Evolutionary conservation across 2,329 filamentous ascomycete genomes (phyloP).

Genomic region (Tolypocladium endophyticum): DNA sequence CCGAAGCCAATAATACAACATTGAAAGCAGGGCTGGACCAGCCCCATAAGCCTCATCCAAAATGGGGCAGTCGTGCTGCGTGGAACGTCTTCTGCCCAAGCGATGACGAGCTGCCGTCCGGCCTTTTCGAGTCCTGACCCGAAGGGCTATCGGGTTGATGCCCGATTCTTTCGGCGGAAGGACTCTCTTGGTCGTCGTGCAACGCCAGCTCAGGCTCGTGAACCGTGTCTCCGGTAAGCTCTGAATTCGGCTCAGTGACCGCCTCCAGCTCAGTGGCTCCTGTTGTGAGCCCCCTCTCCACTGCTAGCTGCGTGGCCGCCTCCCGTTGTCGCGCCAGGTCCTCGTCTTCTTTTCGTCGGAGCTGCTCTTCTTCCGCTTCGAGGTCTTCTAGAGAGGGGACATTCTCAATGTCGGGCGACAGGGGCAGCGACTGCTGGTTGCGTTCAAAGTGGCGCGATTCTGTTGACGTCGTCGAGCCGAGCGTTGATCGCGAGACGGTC

Average conservation of each 20-base stretch:
- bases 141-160: background rate
- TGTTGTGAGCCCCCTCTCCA: slow-evolving; percentile 33
- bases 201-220: background rate
- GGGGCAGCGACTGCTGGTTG: slow-evolving; percentile 16
- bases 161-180: background rate
- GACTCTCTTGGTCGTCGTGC: background rate
- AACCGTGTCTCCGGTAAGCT: slow-evolving; percentile 22
- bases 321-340: slow-evolving; percentile 41
- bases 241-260: slow-evolving; percentile 12
- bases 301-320: slow-evolving; percentile 40
- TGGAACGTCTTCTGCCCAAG: slow-evolving; percentile 30
- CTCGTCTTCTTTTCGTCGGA: slow-evolving; percentile 40
- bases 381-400: slow-evolving; percentile 40
- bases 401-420: slow-evolving; percentile 25
- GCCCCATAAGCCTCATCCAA: slow-evolving; percentile 25
- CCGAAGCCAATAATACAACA: slow-evolving; percentile 1
- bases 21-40: background rate
- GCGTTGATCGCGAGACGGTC: slow-evolving; percentile 48
- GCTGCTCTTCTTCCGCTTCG: slow-evolving; percentile 39
- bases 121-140: background rate
- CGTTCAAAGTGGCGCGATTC: slow-evolving; percentile 18
- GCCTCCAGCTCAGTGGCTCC: slow-evolving; percentile 5
- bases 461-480: slow-evolving; percentile 31
- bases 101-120: background rate
- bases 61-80: slow-evolving; percentile 47